Percentiles rank a stretch among this genome's conserved stretches.
Evolutionary conservation across 345 rosid genomes (phyloP).

Genomic region (Gossypium longicalyx): DNA sequence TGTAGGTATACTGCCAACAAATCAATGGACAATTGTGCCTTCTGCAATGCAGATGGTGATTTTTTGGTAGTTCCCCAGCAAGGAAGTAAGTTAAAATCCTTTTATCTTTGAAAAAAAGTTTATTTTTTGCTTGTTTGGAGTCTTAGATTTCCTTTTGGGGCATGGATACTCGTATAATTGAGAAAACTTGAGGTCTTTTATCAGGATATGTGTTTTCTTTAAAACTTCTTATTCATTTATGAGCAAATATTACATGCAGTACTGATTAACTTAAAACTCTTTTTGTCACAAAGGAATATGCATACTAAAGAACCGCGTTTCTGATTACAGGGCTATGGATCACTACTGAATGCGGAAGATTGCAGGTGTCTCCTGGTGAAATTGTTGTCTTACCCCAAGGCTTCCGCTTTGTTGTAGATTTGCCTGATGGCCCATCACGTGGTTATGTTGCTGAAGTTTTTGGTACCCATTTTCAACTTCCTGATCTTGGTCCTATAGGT

Average conservation of each 20-base stretch:
- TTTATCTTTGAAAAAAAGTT: background rate
- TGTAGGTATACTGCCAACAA: constrained; percentile 78
- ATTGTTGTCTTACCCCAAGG: constrained; percentile 86
- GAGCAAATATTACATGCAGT: background rate
- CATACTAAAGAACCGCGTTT: background rate
- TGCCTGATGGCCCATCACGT: constrained; percentile 86
- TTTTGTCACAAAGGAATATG: background rate
- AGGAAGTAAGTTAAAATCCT: constrained; percentile 63
- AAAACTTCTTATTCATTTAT: background rate
- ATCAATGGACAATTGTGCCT: constrained; percentile 82
- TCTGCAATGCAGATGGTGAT: constrained; percentile 96
- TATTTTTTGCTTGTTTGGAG: background rate
- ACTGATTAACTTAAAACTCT: background rate
- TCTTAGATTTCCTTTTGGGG: background rate
- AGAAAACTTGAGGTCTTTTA: background rate
- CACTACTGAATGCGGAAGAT: constrained; percentile 84
- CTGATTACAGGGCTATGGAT: constrained; percentile 66
- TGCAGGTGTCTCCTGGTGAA: constrained; percentile 86
- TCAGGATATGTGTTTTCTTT: background rate
- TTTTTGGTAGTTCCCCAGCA: constrained; percentile 83
- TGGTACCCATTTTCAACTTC: constrained; percentile 94
- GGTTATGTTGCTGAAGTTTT: constrained; percentile 92
- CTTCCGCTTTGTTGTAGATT: constrained; percentile 61
- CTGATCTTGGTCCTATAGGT: constrained; percentile 99
- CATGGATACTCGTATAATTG: background rate